Conservation (phyloP, 148 eudicot species). For the Rhododendron simsii region DNA sequence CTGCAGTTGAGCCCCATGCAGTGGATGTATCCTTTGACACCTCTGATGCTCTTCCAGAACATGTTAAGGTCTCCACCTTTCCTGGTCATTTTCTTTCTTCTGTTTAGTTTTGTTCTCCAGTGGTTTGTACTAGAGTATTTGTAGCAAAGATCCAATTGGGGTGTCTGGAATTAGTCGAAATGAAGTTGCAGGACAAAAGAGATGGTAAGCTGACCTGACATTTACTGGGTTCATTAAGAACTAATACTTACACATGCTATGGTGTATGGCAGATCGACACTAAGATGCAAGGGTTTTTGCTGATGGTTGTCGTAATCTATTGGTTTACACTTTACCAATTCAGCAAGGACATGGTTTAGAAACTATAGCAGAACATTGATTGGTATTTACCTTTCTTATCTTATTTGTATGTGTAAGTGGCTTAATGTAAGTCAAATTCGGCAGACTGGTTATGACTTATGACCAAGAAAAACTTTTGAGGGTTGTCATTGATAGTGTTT, state of each 20-base stretch:
- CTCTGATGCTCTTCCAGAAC: conserved; percentile 21
- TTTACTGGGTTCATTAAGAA: not conserved
- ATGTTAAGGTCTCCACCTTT: conserved; percentile 28
- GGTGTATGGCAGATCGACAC: not conserved
- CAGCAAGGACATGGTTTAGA: not conserved
- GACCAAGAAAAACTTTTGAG: not conserved
- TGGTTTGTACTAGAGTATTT: not conserved
- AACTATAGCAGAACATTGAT: not conserved
- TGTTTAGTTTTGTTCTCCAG: not conserved
- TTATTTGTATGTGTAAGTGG: not conserved
- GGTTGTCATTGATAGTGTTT: not conserved
- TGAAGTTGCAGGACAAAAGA: conserved; percentile 6
- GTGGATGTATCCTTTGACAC: conserved; percentile 15
- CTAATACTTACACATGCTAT: not conserved
- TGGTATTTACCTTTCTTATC: not conserved
- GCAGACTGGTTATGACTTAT: not conserved
- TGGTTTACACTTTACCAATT: not conserved
- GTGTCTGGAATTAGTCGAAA: not conserved
- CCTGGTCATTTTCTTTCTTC: not conserved
- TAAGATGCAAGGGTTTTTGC: not conserved
- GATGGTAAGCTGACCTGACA: not conserved
- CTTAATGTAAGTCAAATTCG: not conserved
- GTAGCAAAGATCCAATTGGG: not conserved
- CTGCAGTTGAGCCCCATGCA: conserved; percentile 22
- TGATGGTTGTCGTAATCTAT: not conserved